Percentiles rank a stretch among this genome's conserved stretches.
Evolutionary conservation across 2,329 filamentous ascomycete species (phyloP).

Genomic region (Talaromyces islandicus): DNA sequence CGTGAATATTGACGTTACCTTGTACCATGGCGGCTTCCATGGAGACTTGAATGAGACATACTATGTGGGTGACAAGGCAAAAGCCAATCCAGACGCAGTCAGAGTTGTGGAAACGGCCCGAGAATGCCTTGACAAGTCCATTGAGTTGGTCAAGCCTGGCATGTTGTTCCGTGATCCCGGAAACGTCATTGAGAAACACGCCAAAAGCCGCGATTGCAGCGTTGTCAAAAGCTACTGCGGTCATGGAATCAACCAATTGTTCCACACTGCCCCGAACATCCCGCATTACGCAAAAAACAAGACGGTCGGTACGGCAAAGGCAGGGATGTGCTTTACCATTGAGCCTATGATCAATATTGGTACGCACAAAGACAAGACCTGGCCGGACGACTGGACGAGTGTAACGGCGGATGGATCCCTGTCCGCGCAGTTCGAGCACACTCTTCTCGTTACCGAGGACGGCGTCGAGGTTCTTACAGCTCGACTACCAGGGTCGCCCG

Average conservation of each 20-base stretch:
- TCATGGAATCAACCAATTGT: constrained; percentile 88
- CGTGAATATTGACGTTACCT: constrained; percentile 89
- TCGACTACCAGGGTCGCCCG: constrained; percentile 65
- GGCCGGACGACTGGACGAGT: constrained; percentile 99
- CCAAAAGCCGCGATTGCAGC: constrained; percentile 77
- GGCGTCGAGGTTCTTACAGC: constrained; percentile 79
- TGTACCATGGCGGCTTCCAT: constrained; percentile 93
- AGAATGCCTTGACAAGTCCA: constrained; percentile 84
- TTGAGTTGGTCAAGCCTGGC: constrained; percentile 87
- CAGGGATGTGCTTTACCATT: constrained; percentile 98
- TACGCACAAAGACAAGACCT: constrained; percentile 86
- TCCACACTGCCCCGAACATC: constrained; percentile 90
- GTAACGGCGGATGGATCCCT: constrained; percentile 82
- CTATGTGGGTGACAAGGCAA: constrained; percentile 87
- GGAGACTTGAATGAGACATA: constrained; percentile 98
- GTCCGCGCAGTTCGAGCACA: constrained; percentile 94
- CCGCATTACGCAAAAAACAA: constrained; percentile 99
- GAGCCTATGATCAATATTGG: constrained; percentile 97
- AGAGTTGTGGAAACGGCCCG: constrained; percentile 85
- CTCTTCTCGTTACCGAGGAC: constrained; percentile 73
- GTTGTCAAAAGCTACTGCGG: constrained; percentile 96
- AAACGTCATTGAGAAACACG: constrained; percentile 90
- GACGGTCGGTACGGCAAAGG: constrained; percentile 86
- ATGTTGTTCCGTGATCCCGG: constrained; percentile 89
- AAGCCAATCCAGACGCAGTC: constrained; percentile 76